Base-by-base conservation (phyloP, 2,329 filamentous ascomycete species). In the Proliferodiscus dingleyae region DNA sequence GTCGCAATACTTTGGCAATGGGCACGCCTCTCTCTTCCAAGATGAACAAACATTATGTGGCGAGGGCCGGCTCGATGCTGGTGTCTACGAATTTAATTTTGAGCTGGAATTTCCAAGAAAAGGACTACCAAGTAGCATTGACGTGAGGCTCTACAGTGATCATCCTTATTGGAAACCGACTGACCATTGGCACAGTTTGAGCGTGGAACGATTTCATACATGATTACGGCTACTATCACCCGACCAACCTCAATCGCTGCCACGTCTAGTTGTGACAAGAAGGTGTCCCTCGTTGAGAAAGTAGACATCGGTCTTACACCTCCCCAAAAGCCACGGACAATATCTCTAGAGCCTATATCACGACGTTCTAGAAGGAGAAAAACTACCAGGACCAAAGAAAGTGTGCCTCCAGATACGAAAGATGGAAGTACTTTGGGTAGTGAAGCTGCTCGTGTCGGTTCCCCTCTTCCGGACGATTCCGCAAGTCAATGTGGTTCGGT, bases 131-230 rank as follows among this genome's bases (percentile, higher is more conserved):
- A 95, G 88, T 67, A 96, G 91, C 65, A 91, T 98, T 61, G 90
- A 95, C 69, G 91, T 96, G 77, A 62, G n/a, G 87, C 73, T 34
- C 7, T 38, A 36, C 29, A 34, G 33, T 29, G 41, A 26, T 24
- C 4, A 8, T 15, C 34, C 22, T 19, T 32, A 5, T n/a, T 3
- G 18, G 4, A 21, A 15, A 19, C 38, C 49, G 36, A 45, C 57
- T 59, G 34, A 61, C 36, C n/a, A 32, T 10, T 16, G 15, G 38
- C 33, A 37, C 43, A 97, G 89, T 98, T 98, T 66, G 93, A 97
- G 68, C 83, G 91, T 62, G 93, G 93, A 28, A 90, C 88, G 2
- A 88, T 98, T 58, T 85, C 86, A 16, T 98, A 97, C 68, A 81
- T 91, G 70, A 78, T 97, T 58, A 91, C 88, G 5, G 85, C 91